A percentile compares a stretch with the other conserved stretches of the same genome.
Evolutionary conservation across 2,329 filamentous ascomycete species (phyloP).

Genomic region (Phialocephala subalpina): DNA sequence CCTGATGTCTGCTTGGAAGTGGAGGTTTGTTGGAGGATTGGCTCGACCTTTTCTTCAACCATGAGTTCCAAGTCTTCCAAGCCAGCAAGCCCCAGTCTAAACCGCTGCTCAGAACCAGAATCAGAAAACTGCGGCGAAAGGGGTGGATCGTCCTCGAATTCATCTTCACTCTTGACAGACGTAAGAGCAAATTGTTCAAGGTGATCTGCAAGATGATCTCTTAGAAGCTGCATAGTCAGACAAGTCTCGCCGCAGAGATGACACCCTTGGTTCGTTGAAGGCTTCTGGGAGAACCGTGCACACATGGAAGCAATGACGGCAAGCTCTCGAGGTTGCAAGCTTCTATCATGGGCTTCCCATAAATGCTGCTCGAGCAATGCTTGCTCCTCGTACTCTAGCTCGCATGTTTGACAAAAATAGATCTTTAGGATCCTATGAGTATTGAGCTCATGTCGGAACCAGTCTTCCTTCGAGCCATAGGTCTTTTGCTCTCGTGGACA

Average conservation of each 20-base stretch:
- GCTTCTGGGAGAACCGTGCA: slow-evolving; percentile 21
- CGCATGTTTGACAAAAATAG: slow-evolving; percentile 32
- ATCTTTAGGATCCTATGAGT: slow-evolving; percentile 29
- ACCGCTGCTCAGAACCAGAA: background rate
- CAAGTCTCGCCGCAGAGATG: too few relatives aligned
- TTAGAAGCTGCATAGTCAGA: slow-evolving; percentile 10
- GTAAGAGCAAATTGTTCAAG: slow-evolving; percentile 31
- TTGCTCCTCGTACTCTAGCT: slow-evolving; percentile 17
- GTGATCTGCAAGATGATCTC: slow-evolving; percentile 29
- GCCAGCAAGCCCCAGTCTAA: slow-evolving; percentile 12
- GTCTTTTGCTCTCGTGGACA: slow-evolving; percentile 29
- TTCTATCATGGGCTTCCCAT: slow-evolving; percentile 10
- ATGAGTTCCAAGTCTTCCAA: slow-evolving; percentile 7
- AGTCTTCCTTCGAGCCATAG: slow-evolving; percentile 29
- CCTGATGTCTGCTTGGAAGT: too few relatives aligned
- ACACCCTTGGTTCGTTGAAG: background rate
- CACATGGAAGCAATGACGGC: slow-evolving; percentile 34
- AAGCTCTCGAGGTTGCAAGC: slow-evolving; percentile 19
- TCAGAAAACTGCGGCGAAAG: slow-evolving; percentile 8
- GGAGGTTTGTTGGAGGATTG: too few relatives aligned
- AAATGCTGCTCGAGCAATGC: slow-evolving; percentile 19
- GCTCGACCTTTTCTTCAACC: background rate
- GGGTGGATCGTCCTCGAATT: slow-evolving; percentile 17
- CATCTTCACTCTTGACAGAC: slow-evolving; percentile 24
- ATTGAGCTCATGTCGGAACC: slow-evolving; percentile 36